These are phyloP conservation scores for Beauveria medogensis DNA, from an alignment of 2,329 filamentous ascomycete genomes.

Conservation along the genomic window DNA sequence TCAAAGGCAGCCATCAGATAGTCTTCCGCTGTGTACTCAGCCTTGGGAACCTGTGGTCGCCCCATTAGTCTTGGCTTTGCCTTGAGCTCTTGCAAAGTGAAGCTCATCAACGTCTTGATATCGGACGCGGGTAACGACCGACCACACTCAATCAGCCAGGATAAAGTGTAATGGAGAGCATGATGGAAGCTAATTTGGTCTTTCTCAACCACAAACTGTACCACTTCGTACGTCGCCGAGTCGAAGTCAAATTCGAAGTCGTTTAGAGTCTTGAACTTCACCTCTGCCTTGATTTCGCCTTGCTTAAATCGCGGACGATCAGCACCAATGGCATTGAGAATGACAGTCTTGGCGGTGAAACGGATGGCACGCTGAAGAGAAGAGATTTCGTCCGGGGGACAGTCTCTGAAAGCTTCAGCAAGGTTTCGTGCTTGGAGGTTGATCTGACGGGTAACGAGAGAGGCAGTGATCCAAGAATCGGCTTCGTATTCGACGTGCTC, in stretches of 20 bases:
- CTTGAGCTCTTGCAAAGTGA: conserved; percentile 62
- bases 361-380: conserved; percentile 65
- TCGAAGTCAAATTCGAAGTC: conserved; percentile 73
- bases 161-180: conserved; percentile 88
- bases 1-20: conserved; percentile 84
- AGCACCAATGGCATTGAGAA: conserved; percentile 81
- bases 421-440: conserved; percentile 86
- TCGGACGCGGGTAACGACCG: conserved; percentile 63
- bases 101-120: conserved; percentile 61
- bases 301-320: conserved; percentile 79
- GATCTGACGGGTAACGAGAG: conserved; percentile 87
- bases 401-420: conserved; percentile 73
- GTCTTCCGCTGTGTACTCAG: conserved; percentile 60
- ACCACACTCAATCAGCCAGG: conserved; percentile 88
- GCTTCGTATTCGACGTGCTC: conserved; percentile 98
- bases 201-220: conserved; percentile 81
- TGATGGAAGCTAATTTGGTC: conserved; percentile 97
- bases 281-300: conserved; percentile 79
- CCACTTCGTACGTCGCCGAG: conserved; percentile 54
- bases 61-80: conserved; percentile 57
- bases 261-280: conserved; percentile 68
- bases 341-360: conserved; percentile 72
- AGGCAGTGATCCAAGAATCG: conserved; percentile 95
- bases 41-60: conserved; percentile 45
- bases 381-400: conserved; percentile 53